Percentiles rank a stretch among this genome's conserved stretches.
Evolutionary conservation across 2,329 filamentous ascomycete species (phyloP).

Genomic region (Tolypocladium ovalisporum): DNA sequence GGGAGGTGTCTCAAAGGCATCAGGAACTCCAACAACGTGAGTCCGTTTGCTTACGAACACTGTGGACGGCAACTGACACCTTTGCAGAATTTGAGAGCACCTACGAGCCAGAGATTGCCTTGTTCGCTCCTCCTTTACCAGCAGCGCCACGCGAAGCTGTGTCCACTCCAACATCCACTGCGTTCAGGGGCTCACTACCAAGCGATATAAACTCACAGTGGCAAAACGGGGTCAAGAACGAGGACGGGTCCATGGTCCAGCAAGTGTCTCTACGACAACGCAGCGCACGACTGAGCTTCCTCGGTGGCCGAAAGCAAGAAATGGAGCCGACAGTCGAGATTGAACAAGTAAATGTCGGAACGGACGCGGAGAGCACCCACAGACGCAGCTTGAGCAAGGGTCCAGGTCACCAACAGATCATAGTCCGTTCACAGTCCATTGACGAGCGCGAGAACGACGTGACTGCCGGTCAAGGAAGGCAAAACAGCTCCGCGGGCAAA

Average conservation of each 20-base stretch:
- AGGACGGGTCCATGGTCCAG: constrained; percentile 39
- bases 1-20: constrained; percentile 41
- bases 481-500: constrained; percentile 13
- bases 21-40: constrained; percentile 55
- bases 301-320: constrained; percentile 41
- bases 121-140: constrained; percentile 43
- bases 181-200: constrained; percentile 37
- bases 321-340: constrained; percentile 16
- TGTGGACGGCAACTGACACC: constrained; percentile 7
- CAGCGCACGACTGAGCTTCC: constrained; percentile 45
- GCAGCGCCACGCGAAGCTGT: constrained; percentile 23
- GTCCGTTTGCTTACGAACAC: constrained; percentile 18
- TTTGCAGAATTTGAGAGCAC: constrained; percentile 47
- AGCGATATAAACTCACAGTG: constrained; percentile 23
- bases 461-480: constrained; percentile 4
- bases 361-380: constrained; percentile 21
- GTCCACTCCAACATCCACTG: constrained; percentile 32
- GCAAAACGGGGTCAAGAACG: constrained; percentile 23
- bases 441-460: constrained; percentile 14
- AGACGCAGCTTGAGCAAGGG: constrained; percentile 19
- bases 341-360: constrained; percentile 16
- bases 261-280: constrained; percentile 41
- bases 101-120: constrained; percentile 54
- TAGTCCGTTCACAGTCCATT: constrained; percentile 30
- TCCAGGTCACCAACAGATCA: constrained; percentile 23